phyloP scores from a whole-genome alignment of 1,139 yeast genomes.

The Debaryomyces subglobosus region DNA sequence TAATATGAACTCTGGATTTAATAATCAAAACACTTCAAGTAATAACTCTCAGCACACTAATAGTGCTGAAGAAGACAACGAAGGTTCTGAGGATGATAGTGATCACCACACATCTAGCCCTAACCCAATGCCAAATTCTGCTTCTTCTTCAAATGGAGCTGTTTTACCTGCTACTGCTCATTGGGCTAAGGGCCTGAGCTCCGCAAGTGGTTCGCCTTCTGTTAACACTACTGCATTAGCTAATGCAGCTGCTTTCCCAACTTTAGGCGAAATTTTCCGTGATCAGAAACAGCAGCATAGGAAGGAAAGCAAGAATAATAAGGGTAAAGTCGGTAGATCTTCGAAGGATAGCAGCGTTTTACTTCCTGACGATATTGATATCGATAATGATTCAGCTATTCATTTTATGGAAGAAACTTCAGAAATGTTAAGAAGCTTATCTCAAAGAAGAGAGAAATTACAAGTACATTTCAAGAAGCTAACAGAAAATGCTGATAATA shows the following conservation, averaged over 20 bases:
- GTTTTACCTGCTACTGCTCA: constrained; percentile 61
- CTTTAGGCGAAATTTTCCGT: constrained; percentile 65
- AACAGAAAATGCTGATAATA: constrained; percentile 17
- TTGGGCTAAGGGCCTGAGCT: constrained; percentile 50
- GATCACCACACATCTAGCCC: constrained; percentile 13
- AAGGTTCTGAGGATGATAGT: constrained; percentile 20
- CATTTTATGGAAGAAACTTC: constrained; percentile 42
- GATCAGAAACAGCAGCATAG: constrained; percentile 40
- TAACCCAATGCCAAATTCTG: constrained; percentile 3
- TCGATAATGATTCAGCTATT: constrained; percentile 41
- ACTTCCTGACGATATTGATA: constrained; percentile 43
- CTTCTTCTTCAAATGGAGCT: constrained; percentile 25
- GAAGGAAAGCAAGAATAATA: constrained; percentile 30
- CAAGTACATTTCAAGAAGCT: constrained; percentile 36
- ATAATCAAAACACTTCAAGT: constrained; percentile 10
- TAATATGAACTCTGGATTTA: constrained; percentile 7
- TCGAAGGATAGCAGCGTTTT: constrained; percentile 28
- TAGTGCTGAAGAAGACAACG: constrained; percentile 23
- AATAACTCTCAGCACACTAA: constrained; percentile 11
- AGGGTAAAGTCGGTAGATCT: constrained; percentile 27
- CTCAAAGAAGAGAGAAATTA: constrained; percentile 35
- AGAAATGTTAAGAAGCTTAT: constrained; percentile 34
- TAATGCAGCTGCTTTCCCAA: constrained; percentile 69
- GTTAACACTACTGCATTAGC: constrained; percentile 44
- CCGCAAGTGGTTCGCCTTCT: constrained; percentile 38